Evolutionary conservation across 1,284 basidiomycete species (phyloP), one percentile per base, ranked within the genome.

Genomic region (Trichosporon ovoides): DNA sequence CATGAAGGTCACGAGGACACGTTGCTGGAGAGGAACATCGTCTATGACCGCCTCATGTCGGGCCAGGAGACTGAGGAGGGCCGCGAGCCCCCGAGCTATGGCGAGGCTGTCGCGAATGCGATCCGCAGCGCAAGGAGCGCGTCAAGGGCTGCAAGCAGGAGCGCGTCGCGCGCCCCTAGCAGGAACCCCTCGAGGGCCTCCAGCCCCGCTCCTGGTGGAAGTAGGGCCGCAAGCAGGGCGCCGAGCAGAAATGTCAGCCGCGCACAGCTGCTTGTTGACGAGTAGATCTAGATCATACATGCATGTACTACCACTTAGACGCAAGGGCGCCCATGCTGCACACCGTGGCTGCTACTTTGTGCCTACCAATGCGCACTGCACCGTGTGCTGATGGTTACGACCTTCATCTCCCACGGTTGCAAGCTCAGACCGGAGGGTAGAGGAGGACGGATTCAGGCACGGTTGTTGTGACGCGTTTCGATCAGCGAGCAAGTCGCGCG

Each of bases 1-100:
- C 66, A n/a, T n/a, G n/a, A n/a, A n/a, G n/a, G n/a, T n/a, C n/a
- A 65, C 14, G 71, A 74, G 33, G 76, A 78, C 65, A 69, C 75
- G 2, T 60, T 78, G 20, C 57, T 77, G 10, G 74, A 76, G 58
- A 58, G 76, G 28, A 78, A 78, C 54, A 78, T 78, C 20, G 75
- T 77, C 10, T 78, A 72, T 62, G 76, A 78, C 64, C 78, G 83
- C 35, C 77, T 87, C 13, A 79, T 87, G 34, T 80, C 82, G 19
- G 87, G 86, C 7, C 81, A 84, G 67, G 83, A 84, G 72, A 83
- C 81, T 37, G 82, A 84, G 66, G 77, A 77, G 19, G 87, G 86
- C 22, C 85, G 87, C 66, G 78, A 80, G 34, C 86, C 86, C 0
- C 86, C 86, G 9, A 72, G 80, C 12, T 87, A 87, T 66, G 81